phyloP scores from a whole-genome alignment of 805 yeast genomes.

The Teunomyces barrocoloradensis region DNA sequence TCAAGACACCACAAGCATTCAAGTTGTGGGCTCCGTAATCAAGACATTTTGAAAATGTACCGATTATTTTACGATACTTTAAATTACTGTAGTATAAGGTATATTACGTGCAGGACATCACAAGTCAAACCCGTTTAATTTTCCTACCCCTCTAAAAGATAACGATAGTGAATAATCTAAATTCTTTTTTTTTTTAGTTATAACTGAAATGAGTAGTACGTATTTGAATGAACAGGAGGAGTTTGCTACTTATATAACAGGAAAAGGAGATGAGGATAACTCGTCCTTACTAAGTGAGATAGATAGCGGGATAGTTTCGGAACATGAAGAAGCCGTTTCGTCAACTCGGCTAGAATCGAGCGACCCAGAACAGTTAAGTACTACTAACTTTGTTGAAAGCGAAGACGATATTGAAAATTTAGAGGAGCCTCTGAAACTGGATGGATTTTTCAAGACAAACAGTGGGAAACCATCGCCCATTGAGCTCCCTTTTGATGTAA shows the following conservation, averaged over 20 bases:
- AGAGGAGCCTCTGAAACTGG: conserved; percentile 13
- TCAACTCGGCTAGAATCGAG: neutral
- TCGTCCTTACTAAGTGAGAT: neutral
- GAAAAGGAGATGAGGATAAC: neutral
- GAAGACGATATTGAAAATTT: conserved; percentile 28
- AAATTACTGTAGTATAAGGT: neutral
- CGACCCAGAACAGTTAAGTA: conserved; percentile 1
- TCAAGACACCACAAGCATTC: conserved; percentile 41
- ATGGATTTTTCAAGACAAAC: neutral
- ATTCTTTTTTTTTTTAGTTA: neutral
- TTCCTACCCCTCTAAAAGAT: too few species aligned
- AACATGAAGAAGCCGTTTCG: neutral
- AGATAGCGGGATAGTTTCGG: neutral
- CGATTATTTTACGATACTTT: neutral
- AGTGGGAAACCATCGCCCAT: neutral
- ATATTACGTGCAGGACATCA: neutral
- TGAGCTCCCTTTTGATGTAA: conserved; percentile 1
- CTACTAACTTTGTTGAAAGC: conserved; percentile 15
- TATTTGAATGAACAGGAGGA: neutral
- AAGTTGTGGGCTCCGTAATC: conserved; percentile 45
- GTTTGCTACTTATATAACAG: conserved; percentile 1
- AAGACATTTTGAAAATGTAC: conserved; percentile 2
- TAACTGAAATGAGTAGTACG: conserved; percentile 1
- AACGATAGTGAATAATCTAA: neutral
- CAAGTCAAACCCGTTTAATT: too few species aligned